These are phyloP conservation scores for Ascochyta koolunga DNA, from an alignment of 2,329 filamentous ascomycete genomes.

Conservation along the genomic window DNA sequence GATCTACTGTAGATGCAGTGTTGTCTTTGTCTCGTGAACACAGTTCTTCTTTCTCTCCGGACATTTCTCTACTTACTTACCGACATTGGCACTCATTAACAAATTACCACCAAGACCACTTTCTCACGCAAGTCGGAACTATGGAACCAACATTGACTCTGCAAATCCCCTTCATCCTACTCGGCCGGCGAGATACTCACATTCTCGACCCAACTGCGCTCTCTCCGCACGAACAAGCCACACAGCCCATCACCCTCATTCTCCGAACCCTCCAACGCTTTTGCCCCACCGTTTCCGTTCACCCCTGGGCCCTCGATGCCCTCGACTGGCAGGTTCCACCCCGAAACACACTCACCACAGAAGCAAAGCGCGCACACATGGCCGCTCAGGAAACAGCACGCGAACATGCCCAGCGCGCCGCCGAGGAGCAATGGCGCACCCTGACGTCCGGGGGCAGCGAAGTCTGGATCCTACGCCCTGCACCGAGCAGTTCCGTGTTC, in stretches of 20 bases:
- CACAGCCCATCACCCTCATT: not conserved
- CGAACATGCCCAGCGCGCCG: not conserved
- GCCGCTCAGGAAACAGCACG: not conserved
- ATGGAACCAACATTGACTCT: constrained; percentile 4
- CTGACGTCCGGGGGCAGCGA: not conserved
- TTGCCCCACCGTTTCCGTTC: constrained; percentile 4
- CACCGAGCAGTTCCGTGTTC: constrained; percentile 2
- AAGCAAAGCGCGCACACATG: not conserved
- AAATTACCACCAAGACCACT: too few relatives aligned
- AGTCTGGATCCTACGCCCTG: constrained; percentile 7
- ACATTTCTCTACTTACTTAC: not conserved
- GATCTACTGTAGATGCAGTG: not conserved
- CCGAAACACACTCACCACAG: not conserved
- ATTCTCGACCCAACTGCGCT: not conserved
- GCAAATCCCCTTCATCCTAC: constrained; percentile 15
- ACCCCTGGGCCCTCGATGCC: not conserved
- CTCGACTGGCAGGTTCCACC: not conserved
- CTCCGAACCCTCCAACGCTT: not conserved
- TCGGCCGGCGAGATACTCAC: constrained; percentile 1
- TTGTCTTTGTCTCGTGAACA: not conserved
- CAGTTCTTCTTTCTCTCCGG: not conserved
- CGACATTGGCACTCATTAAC: too few relatives aligned
- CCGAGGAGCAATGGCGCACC: not conserved
- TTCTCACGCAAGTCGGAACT: not conserved
- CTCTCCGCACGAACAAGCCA: not conserved